These are phyloP conservation scores for Helminthosporium solani DNA, from an alignment of 2,329 filamentous ascomycete species.

Conservation along the genomic window DNA sequence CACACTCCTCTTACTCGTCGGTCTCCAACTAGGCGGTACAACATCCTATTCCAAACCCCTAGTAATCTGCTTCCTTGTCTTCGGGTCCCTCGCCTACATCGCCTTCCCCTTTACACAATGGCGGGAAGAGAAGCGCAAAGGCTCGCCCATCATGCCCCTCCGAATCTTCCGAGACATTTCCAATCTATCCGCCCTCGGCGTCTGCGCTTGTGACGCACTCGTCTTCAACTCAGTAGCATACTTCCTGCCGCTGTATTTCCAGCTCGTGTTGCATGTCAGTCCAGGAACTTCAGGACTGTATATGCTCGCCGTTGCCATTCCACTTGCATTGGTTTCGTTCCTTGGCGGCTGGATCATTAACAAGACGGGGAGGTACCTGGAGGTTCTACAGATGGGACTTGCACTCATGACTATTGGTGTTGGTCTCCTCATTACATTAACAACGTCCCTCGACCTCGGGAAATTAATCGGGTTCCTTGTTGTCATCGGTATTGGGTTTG, in stretches of 20 bases:
- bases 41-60: slow-evolving; percentile 51
- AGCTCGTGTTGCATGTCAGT: slow-evolving; percentile 62
- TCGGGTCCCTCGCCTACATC: slow-evolving; percentile 48
- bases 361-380: slow-evolving; percentile 46
- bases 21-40: slow-evolving; percentile 54
- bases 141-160: slow-evolving; percentile 70
- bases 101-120: slow-evolving; percentile 63
- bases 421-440: slow-evolving; percentile 33
- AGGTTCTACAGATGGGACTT: slow-evolving; percentile 35
- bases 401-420: slow-evolving; percentile 37
- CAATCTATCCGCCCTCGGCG: slow-evolving; percentile 57
- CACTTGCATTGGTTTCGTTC: slow-evolving; percentile 51
- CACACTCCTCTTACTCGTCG: slow-evolving; percentile 53
- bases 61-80: slow-evolving; percentile 54
- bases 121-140: slow-evolving; percentile 58
- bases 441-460: slow-evolving; percentile 10
- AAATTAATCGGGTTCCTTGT: slow-evolving; percentile 52
- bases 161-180: slow-evolving; percentile 60
- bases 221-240: slow-evolving; percentile 68
- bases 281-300: slow-evolving; percentile 60
- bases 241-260: slow-evolving; percentile 74
- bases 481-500: slow-evolving; percentile 53
- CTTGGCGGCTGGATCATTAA: slow-evolving; percentile 50
- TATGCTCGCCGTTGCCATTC: slow-evolving; percentile 59
- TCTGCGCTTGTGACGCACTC: slow-evolving; percentile 53